Evolutionary conservation across 768 basidiomycete species (phyloP), one percentile per base, ranked within the genome.

Genomic region (Russula dissimulans): DNA sequence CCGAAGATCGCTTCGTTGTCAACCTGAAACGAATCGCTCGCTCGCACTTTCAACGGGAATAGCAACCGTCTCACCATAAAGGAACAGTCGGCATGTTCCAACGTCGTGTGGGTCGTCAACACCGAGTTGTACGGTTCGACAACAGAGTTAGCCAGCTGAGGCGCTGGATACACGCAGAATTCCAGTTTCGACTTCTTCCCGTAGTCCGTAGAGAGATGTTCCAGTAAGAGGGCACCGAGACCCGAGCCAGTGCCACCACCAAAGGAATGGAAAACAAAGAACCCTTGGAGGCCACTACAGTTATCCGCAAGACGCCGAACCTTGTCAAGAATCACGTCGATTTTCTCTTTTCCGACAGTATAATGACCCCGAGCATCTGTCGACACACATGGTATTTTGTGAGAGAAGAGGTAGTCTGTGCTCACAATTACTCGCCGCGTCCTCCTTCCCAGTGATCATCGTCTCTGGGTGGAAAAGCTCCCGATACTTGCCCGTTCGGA

Each of bases 221-320:
- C 97, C 63, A 98, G 83, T 64, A 99, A 81, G 68, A 99, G 87
- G 59, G 97, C 95, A 72, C 97, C 97, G 69, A 99, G 95, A 70
- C 97, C 97, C 61, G 97, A 99, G 70, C 97, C 97, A 72, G 97
- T 98, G 74, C 97, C 97, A 72, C 97, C 97, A 72, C 97, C 97
- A 72, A 99, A 98, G 22, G 97, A 98, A 79, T 98, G 97, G 85
- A 98, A 98, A 71, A 98, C 91, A 71, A 98, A 98, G 85, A 99
- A 99, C 68, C 97, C 97, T 76, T 99, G 97, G 53, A 99, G 87
- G 72, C 97, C 97, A 54, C 83, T 86, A 78, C 95, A 98, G 78
- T 97, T 97, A 76, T 99, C 97, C 46, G 95, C 91, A 65, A 99
- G 85, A 68, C 91, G 88, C 73, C 97, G 91, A 68, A 97, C 79